phyloP scores from a whole-genome alignment of 2,329 filamentous ascomycete species.

The Trichoderma lentiforme region DNA sequence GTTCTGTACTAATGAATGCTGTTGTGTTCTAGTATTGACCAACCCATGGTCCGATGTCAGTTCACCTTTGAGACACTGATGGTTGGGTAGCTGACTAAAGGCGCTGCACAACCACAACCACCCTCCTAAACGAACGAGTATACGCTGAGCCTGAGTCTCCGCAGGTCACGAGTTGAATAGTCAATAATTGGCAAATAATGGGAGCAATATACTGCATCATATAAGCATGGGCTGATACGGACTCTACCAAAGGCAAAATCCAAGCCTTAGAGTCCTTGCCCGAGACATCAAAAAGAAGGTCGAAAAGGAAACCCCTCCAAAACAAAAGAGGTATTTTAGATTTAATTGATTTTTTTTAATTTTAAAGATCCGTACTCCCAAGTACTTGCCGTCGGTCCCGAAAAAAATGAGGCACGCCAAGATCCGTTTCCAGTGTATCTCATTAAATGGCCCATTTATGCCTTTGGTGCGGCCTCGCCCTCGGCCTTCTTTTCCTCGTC shows the following conservation, averaged over 20 bases:
- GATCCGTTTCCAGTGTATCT: conserved; percentile 18
- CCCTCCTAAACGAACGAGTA: not conserved
- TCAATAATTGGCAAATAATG: not conserved
- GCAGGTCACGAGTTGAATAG: not conserved
- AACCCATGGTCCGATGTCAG: no score
- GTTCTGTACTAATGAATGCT: no score
- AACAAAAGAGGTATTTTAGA: not conserved
- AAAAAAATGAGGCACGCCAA: conserved; percentile 15
- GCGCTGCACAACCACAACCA: no score
- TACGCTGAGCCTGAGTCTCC: not conserved
- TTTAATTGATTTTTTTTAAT: not conserved
- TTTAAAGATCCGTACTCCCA: conserved; percentile 3
- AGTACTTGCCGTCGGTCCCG: conserved; percentile 1
- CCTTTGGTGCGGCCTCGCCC: conserved; percentile 41
- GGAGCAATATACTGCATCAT: not conserved
- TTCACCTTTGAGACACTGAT: no score
- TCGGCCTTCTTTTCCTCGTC: conserved; percentile 43
- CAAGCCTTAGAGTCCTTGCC: not conserved
- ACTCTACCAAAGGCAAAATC: not conserved
- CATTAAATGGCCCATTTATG: conserved; percentile 23
- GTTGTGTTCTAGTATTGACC: no score
- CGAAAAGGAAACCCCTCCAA: not conserved
- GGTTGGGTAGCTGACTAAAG: no score
- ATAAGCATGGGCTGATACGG: not conserved
- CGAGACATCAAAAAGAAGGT: not conserved